phyloP scores from a whole-genome alignment of 805 yeast species.

The Zygoascus tannicola region DNA sequence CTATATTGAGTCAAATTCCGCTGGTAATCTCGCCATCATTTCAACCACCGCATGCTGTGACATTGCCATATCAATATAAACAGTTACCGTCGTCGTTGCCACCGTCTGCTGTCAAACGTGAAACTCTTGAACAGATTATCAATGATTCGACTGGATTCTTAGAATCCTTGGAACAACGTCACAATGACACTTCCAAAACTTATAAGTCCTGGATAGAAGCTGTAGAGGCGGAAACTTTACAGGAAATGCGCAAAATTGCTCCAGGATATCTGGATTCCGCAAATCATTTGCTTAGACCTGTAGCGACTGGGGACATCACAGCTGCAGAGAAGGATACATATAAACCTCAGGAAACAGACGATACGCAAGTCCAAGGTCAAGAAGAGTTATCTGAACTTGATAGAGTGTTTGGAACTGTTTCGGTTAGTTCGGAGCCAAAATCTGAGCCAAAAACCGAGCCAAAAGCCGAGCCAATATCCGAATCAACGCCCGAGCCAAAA shows the following conservation, averaged over 20 bases:
- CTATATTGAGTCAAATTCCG: slow-evolving; percentile 44
- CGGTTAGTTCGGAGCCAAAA: slow-evolving; percentile 1
- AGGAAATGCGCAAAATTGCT: slow-evolving; percentile 28
- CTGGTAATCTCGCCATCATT: slow-evolving; percentile 43
- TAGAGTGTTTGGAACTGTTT: slow-evolving; percentile 20
- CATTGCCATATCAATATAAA: slow-evolving; percentile 41
- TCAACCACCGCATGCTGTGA: slow-evolving; percentile 47
- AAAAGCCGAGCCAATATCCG: not conserved
- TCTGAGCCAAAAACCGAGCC: not conserved
- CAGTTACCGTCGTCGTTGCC: slow-evolving; percentile 30
- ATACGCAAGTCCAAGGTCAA: not conserved
- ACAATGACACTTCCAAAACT: slow-evolving; percentile 19
- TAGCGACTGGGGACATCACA: not conserved
- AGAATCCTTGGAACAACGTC: slow-evolving; percentile 21
- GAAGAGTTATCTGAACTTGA: slow-evolving; percentile 17
- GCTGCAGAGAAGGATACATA: not conserved
- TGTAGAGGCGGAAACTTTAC: slow-evolving; percentile 16
- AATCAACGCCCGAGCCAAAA: too few relatives aligned
- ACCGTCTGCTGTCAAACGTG: slow-evolving; percentile 24
- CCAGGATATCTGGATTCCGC: slow-evolving; percentile 36
- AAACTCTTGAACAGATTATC: slow-evolving; percentile 27
- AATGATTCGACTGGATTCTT: slow-evolving; percentile 28
- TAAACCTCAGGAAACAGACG: not conserved
- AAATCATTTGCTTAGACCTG: slow-evolving; percentile 17
- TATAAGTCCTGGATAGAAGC: slow-evolving; percentile 29